Percentiles rank a stretch among this genome's conserved stretches.
These are phyloP conservation scores for Russula sp. DNA, from an alignment of 768 basidiomycete species.

Conservation along the genomic window DNA sequence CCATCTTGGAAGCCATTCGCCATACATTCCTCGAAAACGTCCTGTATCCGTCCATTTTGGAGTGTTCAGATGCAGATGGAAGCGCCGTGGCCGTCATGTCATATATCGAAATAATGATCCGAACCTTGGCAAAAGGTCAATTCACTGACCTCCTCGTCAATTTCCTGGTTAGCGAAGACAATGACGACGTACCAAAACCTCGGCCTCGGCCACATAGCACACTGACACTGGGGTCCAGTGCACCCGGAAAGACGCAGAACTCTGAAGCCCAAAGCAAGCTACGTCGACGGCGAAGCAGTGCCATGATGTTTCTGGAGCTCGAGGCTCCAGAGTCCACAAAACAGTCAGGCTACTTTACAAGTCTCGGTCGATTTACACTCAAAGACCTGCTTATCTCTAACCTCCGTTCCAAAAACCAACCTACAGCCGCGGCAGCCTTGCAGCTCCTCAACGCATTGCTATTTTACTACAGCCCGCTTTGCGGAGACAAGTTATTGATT, in stretches of 20 bases:
- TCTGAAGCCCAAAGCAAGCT: slow-evolving; percentile 40
- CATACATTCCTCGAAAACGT: slow-evolving; percentile 89
- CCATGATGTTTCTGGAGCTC: slow-evolving; percentile 85
- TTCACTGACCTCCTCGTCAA: slow-evolving; percentile 65
- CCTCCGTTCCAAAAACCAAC: slow-evolving; percentile 55
- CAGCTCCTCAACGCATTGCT: slow-evolving; percentile 77
- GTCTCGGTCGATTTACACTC: slow-evolving; percentile 82
- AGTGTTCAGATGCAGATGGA: slow-evolving; percentile 90
- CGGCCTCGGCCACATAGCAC: slow-evolving; percentile 37
- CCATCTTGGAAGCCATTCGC: slow-evolving; percentile 76
- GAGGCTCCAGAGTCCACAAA: slow-evolving; percentile 66
- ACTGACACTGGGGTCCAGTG: slow-evolving; percentile 34
- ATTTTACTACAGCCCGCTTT: slow-evolving; percentile 54
- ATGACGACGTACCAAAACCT: slow-evolving; percentile 51
- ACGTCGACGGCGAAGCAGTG: slow-evolving; percentile 72
- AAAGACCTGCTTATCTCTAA: slow-evolving; percentile 84
- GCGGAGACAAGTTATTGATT: slow-evolving; percentile 60
- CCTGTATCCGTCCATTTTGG: slow-evolving; percentile 85
- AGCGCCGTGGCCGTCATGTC: slow-evolving; percentile 94
- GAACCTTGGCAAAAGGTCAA: slow-evolving; percentile 59
- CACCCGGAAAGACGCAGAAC: slow-evolving; percentile 31
- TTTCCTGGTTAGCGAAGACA: slow-evolving; percentile 82
- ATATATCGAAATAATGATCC: slow-evolving; percentile 85
- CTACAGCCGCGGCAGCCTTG: slow-evolving; percentile 67
- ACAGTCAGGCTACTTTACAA: slow-evolving; percentile 76